phyloP scores from a whole-genome alignment of 805 yeast genomes.

The Candida michaelii region DNA sequence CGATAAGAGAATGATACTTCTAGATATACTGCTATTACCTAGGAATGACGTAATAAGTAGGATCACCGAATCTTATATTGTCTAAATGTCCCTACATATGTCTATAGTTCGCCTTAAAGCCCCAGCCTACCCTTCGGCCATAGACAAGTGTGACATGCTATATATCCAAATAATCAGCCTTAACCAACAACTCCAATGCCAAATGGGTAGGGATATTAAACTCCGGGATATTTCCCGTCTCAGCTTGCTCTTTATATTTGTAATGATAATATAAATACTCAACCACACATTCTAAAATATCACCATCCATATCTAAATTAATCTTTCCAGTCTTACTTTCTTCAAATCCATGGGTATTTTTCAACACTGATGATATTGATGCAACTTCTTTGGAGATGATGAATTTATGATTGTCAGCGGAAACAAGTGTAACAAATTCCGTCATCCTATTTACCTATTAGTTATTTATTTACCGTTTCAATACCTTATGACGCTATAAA shows the following conservation, averaged over 20 bases:
- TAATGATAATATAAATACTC: constrained; percentile 80
- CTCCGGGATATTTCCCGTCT: constrained; percentile 66
- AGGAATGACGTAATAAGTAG: too few relatives aligned
- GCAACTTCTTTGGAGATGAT: constrained; percentile 74
- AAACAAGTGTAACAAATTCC: constrained; percentile 61
- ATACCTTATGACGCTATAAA: too few relatives aligned
- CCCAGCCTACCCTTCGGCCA: too few relatives aligned
- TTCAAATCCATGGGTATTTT: constrained; percentile 53
- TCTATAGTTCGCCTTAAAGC: too few relatives aligned
- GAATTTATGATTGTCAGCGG: constrained; percentile 68
- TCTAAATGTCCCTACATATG: too few relatives aligned
- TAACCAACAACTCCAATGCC: constrained; percentile 87
- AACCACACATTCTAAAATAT: constrained; percentile 71
- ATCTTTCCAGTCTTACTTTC: constrained; percentile 62
- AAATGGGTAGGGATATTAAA: constrained; percentile 91
- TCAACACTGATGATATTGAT: constrained; percentile 56
- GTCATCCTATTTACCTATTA: not conserved
- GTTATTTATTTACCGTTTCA: too few relatives aligned
- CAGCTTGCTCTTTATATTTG: constrained; percentile 58
- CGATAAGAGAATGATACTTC: too few relatives aligned
- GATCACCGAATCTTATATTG: too few relatives aligned
- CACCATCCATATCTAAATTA: constrained; percentile 64
- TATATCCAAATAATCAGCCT: constrained; percentile 85
- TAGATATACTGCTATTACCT: too few relatives aligned
- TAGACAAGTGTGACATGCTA: too few relatives aligned